Evolutionary conservation across 371 early-diverging fungal genomes (phyloP), one percentile per base, ranked within the genome.

Genomic region (Lichtheimia ornata): DNA sequence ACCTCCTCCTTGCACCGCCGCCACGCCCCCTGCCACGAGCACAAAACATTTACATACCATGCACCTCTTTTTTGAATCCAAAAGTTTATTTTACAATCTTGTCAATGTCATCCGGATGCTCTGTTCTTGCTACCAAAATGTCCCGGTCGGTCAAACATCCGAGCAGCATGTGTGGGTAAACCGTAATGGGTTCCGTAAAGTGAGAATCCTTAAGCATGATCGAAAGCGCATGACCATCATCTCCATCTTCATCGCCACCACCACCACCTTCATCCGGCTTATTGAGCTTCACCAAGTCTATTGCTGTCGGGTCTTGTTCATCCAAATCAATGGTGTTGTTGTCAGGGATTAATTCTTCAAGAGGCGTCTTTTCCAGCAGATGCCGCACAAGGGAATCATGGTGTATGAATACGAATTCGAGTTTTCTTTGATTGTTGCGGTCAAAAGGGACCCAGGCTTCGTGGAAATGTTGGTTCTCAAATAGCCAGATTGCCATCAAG

Each of bases 391-490:
- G 56, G n/a, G 53, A 59, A 25, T 70, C 71, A 47, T 73, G 69
- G 41, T 73, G 74, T 47, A 71, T 53, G 50, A 68, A 73, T 30
- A 68, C 59, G 41, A 63, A 73, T 59, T 73, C 74, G n/a, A 73
- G 64, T 51, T 71, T 71, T 54, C 64, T 70, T 64, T 73, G 74
- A 28, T 73, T 73, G 9, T 28, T 25, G 54, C 70, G 67, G 63
- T 73, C 74, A 53, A 73, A 73, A n/a, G 74, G 74, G 20, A 73
- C 53, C 74, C 74, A 73, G 52, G 74, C 74, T 25, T 61, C 55
- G n/a, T 54, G 54, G 41, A 73, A 73, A 14, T 68, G 66, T 56
- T 62, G 63, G 59, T 73, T 73, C 56, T 73, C 74, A 64, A 73
- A 73, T 17, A 71, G 64, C 74, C 74, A 73, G 56, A 65, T 73